Base-by-base conservation (phyloP, 2,329 filamentous ascomycete genomes). In the Emmonsiellopsis sp. region DNA sequence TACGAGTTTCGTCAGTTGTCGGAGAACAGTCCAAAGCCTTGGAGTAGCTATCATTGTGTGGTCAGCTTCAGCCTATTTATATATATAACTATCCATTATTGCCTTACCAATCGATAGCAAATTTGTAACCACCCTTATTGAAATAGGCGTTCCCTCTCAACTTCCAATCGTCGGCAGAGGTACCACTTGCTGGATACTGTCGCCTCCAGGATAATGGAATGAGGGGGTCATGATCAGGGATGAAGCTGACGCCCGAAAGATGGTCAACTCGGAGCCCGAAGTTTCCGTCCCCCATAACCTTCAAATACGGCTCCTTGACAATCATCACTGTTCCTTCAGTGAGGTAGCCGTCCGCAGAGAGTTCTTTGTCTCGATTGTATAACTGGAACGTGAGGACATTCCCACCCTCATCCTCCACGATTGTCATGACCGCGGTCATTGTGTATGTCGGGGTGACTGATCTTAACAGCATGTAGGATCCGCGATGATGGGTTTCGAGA, bases 261-360 rank as follows among this genome's bases (percentile, higher is more conserved):
- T 82, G 79, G 53, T 82, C 79, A 6, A 80, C 74, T 5, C 77
- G 70, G 27, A 14, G 14, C 14, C 14, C 14, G 14, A 14, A 14
- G 14, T 14, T 14, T 14, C 14, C 14, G 2, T 14, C 14, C 14
- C 1, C 1, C 14, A 14, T 14, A 14, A 14, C 14, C 14, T 14
- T 14, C 1, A 14, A 14, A 14, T 14, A 14, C 77, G 70, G 27
- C 53, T 82, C 78, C 56, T 81, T 83, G 32, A 82, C 51, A 32
- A 81, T 59, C 9, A 72, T 66, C 0, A 74, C 59, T 10, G 62
- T 64, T 1, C 66, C 64, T 5, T 63, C 51, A 0, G 59, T 54
- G 2, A 80, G 49, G 0, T 71, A 58, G 5, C 74, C 61, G 3
- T 68, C 57, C 0, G 61, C 61, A 2, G 69, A 58, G 0, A 71